phyloP scores from a whole-genome alignment of 352 stramenopile genomes.

The Globisporangium megalacanthum region DNA sequence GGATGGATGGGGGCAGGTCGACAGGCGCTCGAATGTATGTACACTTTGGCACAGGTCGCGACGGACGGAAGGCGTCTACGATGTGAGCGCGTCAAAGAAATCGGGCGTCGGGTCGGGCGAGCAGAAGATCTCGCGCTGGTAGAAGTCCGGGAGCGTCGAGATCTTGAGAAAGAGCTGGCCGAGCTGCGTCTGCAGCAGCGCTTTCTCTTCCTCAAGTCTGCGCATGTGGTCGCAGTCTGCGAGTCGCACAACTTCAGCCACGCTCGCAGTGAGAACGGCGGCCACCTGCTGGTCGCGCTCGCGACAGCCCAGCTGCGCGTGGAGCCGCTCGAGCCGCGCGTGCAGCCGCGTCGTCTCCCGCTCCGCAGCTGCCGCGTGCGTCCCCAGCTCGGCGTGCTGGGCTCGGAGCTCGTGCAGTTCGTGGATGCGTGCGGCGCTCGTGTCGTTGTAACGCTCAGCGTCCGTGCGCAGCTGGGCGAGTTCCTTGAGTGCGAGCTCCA shows the following conservation, averaged over 20 bases:
- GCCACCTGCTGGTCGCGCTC: constrained; percentile 47
- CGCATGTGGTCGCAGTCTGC: constrained; percentile 55
- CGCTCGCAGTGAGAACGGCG: constrained; percentile 46
- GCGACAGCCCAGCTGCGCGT: constrained; percentile 49
- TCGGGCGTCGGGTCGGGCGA: constrained; percentile 57
- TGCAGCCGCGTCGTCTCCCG: constrained; percentile 30
- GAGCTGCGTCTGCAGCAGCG: constrained; percentile 62
- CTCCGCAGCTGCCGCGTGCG: constrained; percentile 21
- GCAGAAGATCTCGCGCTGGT: constrained; percentile 83
- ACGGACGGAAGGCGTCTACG: constrained; percentile 1
- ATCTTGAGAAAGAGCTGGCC: constrained; percentile 78
- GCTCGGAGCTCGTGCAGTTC: constrained; percentile 23
- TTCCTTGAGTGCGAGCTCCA: constrained; percentile 45
- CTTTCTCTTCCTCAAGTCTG: constrained; percentile 59
- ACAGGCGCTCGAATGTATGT: constrained; percentile 1
- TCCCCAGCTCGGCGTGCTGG: constrained; percentile 23
- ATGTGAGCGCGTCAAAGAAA: constrained; percentile 81
- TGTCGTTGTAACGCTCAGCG: constrained; percentile 23
- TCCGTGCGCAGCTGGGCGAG: constrained; percentile 32
- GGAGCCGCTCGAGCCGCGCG: constrained; percentile 41
- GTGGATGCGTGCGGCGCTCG: constrained; percentile 15
- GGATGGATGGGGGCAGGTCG: too few relatives aligned
- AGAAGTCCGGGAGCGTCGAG: constrained; percentile 80
- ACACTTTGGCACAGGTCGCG: neutral
- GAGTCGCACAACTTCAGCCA: constrained; percentile 43